Base-by-base conservation (phyloP, 1,284 basidiomycete species). In the Grifola frondosa region DNA sequence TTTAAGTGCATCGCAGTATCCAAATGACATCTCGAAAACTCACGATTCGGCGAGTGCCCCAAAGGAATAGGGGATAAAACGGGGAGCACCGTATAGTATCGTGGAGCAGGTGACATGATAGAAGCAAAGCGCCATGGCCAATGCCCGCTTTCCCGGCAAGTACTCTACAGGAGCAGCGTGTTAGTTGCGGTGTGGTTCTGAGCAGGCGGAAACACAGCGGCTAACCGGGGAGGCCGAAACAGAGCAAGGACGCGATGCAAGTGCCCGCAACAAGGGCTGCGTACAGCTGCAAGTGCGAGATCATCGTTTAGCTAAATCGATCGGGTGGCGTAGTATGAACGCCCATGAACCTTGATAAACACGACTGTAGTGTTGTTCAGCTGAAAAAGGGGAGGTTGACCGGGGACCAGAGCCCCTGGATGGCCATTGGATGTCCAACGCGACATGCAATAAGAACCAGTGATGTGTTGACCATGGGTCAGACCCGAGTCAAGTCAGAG, bases 391-490 rank as follows among this genome's bases (percentile, higher is more conserved):
- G 86, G 10, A 91, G 64, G 6, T 61, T 68, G 10, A 66, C 55
- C 1, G 87, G 83, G 2, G 79, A 73, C 69, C 78, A 80, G 26
- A 90, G 66, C 3, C 85, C 87, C 60, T 89, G 83, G 26, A 91
- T 64, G 2, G 83, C 85, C 19, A 91, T 59, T 0, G 88, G 88
- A 78, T 74, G 60, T 91, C 89, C 36, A 90, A 67, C 9, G 81
- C 85, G 50, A 89, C 77, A 59, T 91, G 89, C 24, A 91, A 64
- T 29, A 91, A 70, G 62, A 89, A 91, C n/a, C n/a, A n/a, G n/a
- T n/a, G n/a, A n/a, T n/a, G n/a, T n/a, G n/a, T n/a, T n/a, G n/a
- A n/a, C n/a, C n/a, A n/a, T n/a, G n/a, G n/a, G n/a, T n/a, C n/a
- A n/a, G n/a, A n/a, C n/a, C n/a, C n/a, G n/a, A n/a, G n/a, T n/a